phyloP scores from a whole-genome alignment of 1,139 yeast genomes.

The Suhomyces ambrosiae region DNA sequence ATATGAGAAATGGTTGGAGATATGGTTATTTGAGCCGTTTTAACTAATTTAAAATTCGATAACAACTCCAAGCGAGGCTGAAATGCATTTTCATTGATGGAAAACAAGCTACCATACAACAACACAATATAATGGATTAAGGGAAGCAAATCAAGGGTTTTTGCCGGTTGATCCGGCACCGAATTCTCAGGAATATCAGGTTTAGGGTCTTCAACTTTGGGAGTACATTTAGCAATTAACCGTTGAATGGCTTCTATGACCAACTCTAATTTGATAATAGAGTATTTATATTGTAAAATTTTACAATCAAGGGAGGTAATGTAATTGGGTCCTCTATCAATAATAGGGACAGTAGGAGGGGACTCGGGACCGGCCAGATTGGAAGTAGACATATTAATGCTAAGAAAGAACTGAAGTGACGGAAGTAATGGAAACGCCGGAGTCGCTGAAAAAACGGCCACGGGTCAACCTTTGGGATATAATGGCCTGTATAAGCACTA shows the following conservation, averaged over 20 bases:
- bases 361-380: background rate
- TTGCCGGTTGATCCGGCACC: slow-evolving; percentile 1
- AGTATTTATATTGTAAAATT: slow-evolving; percentile 45
- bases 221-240: slow-evolving; percentile 13
- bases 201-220: slow-evolving; percentile 2
- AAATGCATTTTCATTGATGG: slow-evolving; percentile 51
- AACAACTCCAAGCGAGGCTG: slow-evolving; percentile 45
- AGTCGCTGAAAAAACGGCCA: background rate
- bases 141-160: slow-evolving; percentile 20
- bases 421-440: slow-evolving; percentile 3
- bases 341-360: background rate
- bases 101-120: slow-evolving; percentile 47
- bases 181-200: slow-evolving; percentile 1
- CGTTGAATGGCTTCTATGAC: slow-evolving; percentile 24
- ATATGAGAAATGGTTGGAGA: slow-evolving; percentile 42
- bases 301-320: slow-evolving; percentile 36
- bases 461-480: too few species aligned
- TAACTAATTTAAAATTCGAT: slow-evolving; percentile 43
- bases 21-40: slow-evolving; percentile 30
- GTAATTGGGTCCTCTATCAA: slow-evolving; percentile 9
- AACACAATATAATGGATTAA: slow-evolving; percentile 42
- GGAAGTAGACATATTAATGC: slow-evolving; percentile 7
- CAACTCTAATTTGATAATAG: slow-evolving; percentile 34
- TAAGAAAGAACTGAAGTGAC: slow-evolving; percentile 4
- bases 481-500: too few species aligned